Percentiles rank a stretch among this genome's conserved stretches.
Evolutionary conservation across 75 land plant species (phyloP).

Genomic region (Pinus taeda): DNA sequence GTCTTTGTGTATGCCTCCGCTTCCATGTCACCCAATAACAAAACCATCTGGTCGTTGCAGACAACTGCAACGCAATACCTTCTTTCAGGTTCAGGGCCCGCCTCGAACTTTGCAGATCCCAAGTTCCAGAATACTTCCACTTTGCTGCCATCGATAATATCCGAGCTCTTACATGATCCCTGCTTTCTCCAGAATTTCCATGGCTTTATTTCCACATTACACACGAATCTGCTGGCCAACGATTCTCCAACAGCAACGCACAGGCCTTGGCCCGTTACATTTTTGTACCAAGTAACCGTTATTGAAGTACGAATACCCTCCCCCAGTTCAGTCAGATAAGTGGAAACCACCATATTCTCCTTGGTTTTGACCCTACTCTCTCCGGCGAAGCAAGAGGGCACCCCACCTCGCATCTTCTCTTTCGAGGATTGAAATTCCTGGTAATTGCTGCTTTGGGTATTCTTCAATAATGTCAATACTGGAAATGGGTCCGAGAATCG

Average conservation of each 20-base stretch:
- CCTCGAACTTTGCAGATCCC: conserved; percentile 74
- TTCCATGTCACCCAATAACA: conserved; percentile 78
- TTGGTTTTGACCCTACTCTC: no score
- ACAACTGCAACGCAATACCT: conserved; percentile 73
- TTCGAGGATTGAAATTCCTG: no score
- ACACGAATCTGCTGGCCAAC: neutral
- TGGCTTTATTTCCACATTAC: conserved; percentile 67
- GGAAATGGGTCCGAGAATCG: no score
- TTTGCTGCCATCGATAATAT: conserved; percentile 26
- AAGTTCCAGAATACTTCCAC: conserved; percentile 89
- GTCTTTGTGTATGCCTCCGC: conserved; percentile 72
- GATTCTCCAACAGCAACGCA: conserved; percentile 5
- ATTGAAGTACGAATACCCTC: neutral
- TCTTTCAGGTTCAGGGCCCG: conserved; percentile 79
- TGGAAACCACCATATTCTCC: no score
- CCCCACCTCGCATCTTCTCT: no score
- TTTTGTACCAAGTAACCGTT: conserved; percentile 20
- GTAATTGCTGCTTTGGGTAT: no score
- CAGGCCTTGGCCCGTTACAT: conserved; percentile 2
- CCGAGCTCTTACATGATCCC: conserved; percentile 49
- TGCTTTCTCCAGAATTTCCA: conserved; percentile 86
- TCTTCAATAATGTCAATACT: no score
- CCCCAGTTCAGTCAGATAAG: no score
- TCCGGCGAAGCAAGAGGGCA: no score
- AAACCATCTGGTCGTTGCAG: conserved; percentile 49